phyloP scores from a whole-genome alignment of 108 stramenopile species.

The Skeletonema potamos region DNA sequence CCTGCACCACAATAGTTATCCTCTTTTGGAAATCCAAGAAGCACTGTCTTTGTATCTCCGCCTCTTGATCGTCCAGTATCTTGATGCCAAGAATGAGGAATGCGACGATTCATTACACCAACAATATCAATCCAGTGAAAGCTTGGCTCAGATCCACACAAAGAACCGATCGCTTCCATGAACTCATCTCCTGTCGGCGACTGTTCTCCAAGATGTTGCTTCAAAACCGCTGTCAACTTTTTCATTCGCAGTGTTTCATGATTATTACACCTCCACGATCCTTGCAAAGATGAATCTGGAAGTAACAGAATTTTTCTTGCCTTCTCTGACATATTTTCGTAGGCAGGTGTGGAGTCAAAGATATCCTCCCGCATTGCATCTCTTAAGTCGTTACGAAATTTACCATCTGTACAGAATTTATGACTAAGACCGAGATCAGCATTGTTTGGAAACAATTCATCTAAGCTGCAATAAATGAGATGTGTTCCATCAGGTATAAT shows the following conservation, averaged over 20 bases:
- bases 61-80: slow-evolving; percentile 56
- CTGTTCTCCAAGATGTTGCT: slow-evolving; percentile 39
- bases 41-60: slow-evolving; percentile 55
- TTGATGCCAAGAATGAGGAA: slow-evolving; percentile 76
- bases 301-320: slow-evolving; percentile 58
- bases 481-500: slow-evolving; percentile 16
- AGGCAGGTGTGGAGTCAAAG: slow-evolving; percentile 69
- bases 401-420: slow-evolving; percentile 39
- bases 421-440: slow-evolving; percentile 21
- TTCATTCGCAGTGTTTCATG: slow-evolving; percentile 38
- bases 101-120: slow-evolving; percentile 55
- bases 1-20: slow-evolving; percentile 64
- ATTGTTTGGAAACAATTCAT: slow-evolving; percentile 49
- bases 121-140: slow-evolving; percentile 86
- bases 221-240: slow-evolving; percentile 49
- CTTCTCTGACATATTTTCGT: slow-evolving; percentile 65
- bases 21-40: slow-evolving; percentile 74
- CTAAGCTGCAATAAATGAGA: slow-evolving; percentile 46
- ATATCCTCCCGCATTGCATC: slow-evolving; percentile 70
- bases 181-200: slow-evolving; percentile 76
- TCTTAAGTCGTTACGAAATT: slow-evolving; percentile 55
- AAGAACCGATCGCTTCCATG: slow-evolving; percentile 52
- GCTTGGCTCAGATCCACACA: slow-evolving; percentile 64
- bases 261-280: slow-evolving; percentile 65
- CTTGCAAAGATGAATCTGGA: slow-evolving; percentile 76